Percentiles rank a stretch among this genome's conserved stretches.
phyloP scores from a whole-genome alignment of 2,329 filamentous ascomycete genomes.

The Massarina eburnea region DNA sequence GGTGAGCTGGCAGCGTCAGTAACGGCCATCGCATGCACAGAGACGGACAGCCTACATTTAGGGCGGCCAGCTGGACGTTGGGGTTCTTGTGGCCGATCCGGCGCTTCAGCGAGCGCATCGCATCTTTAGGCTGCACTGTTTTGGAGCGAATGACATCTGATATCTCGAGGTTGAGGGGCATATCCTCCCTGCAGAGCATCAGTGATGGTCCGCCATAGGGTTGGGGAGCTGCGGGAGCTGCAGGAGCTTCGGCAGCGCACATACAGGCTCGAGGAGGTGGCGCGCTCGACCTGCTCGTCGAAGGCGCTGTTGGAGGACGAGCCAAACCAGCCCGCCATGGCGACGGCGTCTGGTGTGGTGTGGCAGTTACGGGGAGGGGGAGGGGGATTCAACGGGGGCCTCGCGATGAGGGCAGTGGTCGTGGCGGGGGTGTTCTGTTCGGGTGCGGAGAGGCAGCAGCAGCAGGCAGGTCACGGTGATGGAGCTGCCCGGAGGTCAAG shows the following conservation, averaged over 20 bases:
- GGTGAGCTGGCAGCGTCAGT: conserved; percentile 64
- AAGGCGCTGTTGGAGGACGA: conserved; percentile 85
- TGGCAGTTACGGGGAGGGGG: background rate
- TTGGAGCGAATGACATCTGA: conserved; percentile 97
- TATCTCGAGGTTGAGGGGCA: conserved; percentile 95
- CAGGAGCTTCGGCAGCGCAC: conserved; percentile 29
- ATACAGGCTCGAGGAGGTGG: conserved; percentile 90
- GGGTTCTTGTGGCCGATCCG: conserved; percentile 97
- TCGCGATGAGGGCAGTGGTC: no score
- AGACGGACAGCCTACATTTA: conserved; percentile 66
- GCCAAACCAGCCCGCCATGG: conserved; percentile 91
- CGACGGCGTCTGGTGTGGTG: no score
- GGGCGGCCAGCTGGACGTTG: conserved; percentile 91
- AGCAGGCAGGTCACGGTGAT: background rate
- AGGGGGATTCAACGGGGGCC: no score
- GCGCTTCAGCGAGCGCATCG: conserved; percentile 93
- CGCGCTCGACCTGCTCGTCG: conserved; percentile 95
- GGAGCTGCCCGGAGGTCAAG: background rate
- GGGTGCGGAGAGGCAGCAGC: background rate
- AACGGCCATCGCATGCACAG: background rate
- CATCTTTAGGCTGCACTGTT: conserved; percentile 94
- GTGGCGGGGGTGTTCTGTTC: no score
- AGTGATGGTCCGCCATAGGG: conserved; percentile 6
- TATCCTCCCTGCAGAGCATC: conserved; percentile 72
- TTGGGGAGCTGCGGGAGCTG: conserved; percentile 3